Conservation (phyloP, 164 flowering plant species). For the Protea cynaroides region DNA sequence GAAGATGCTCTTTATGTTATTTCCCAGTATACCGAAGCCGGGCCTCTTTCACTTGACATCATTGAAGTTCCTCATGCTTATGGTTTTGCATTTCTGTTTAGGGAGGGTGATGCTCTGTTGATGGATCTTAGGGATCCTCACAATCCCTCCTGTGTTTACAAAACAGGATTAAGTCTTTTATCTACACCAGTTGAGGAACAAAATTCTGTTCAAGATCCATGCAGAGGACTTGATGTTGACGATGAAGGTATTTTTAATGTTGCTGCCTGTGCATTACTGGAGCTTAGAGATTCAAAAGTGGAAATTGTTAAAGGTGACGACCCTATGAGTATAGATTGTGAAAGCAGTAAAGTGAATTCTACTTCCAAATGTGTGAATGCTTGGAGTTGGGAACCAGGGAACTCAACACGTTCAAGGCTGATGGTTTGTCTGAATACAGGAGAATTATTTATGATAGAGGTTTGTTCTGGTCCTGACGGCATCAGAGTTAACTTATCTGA, state of each 20-base stretch:
- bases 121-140: conserved; percentile 83
- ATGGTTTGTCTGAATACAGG: conserved; percentile 76
- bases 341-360: conserved; percentile 22
- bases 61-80: conserved; percentile 72
- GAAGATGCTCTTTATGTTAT: conserved; percentile 41
- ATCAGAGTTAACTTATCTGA: conserved; percentile 54
- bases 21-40: conserved; percentile 61
- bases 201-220: conserved; percentile 43
- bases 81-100: conserved; percentile 77
- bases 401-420: conserved; percentile 40
- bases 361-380: conserved; percentile 50
- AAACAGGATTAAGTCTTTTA: conserved; percentile 40
- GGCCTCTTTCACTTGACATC: conserved; percentile 59
- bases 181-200: conserved; percentile 44
- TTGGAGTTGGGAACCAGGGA: conserved; percentile 88
- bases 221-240: conserved; percentile 56
- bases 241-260: conserved; percentile 81
- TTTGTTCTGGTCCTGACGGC: conserved; percentile 45
- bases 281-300: conserved; percentile 53
- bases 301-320: conserved; percentile 47
- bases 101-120: conserved; percentile 75
- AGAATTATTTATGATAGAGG: conserved; percentile 54
- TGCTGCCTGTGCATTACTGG: conserved; percentile 85
- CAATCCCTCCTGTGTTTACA: conserved; percentile 56
- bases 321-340: conserved; percentile 83